Evolutionary conservation across 2,329 filamentous ascomycete species (phyloP).

Genomic region (Botryosphaeria dothidea): DNA sequence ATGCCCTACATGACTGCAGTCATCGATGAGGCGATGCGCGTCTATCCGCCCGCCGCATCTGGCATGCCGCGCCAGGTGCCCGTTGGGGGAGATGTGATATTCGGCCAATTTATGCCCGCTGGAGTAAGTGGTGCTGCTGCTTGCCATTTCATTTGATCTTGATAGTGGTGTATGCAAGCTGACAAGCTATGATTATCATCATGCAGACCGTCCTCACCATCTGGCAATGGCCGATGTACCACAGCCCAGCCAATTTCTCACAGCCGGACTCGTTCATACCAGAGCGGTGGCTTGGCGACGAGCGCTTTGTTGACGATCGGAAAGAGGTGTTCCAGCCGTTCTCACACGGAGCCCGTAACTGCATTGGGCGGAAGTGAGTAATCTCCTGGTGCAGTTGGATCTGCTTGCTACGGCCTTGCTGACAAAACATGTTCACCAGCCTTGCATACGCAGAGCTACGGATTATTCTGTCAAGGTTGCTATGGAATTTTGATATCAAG

Average conservation of each 20-base stretch:
- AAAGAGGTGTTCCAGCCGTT: slow-evolving; percentile 33
- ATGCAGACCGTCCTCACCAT: slow-evolving; percentile 29
- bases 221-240: slow-evolving; percentile 22
- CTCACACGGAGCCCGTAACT: slow-evolving; percentile 35
- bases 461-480: slow-evolving; percentile 37
- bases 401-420: too few relatives aligned
- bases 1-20: slow-evolving; percentile 22
- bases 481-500: slow-evolving; percentile 41
- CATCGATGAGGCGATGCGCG: slow-evolving; percentile 44
- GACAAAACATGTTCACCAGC: neutral
- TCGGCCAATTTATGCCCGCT: neutral
- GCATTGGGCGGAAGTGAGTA: slow-evolving; percentile 33
- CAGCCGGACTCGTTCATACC: slow-evolving; percentile 25
- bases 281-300: slow-evolving; percentile 37
- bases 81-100: slow-evolving; percentile 29
- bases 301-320: slow-evolving; percentile 29
- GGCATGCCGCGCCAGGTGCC: slow-evolving; percentile 33
- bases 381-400: too few relatives aligned
- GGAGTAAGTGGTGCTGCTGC: neutral
- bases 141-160: too few relatives aligned
- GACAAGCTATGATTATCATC: too few relatives aligned
- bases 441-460: slow-evolving; percentile 42
- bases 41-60: slow-evolving; percentile 45
- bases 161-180: too few relatives aligned
- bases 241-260: slow-evolving; percentile 24